These are phyloP conservation scores for Neocallimastix lanati DNA, from an alignment of 192 early-diverging fungal genomes.

Conservation along the genomic window DNA sequence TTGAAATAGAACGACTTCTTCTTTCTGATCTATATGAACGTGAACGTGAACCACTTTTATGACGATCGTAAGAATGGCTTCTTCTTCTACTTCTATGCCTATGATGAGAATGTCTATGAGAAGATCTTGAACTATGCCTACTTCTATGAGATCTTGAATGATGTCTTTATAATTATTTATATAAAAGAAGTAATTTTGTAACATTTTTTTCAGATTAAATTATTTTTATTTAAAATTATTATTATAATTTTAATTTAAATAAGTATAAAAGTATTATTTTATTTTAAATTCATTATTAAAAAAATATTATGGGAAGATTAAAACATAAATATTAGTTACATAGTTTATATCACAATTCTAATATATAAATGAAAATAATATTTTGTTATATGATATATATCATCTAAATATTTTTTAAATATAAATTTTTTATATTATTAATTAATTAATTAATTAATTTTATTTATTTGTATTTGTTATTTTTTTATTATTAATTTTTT, in stretches of 20 bases:
- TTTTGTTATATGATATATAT: background rate
- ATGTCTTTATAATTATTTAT: background rate
- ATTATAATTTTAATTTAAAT: background rate
- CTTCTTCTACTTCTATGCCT: constrained; percentile 17
- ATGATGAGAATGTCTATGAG: background rate
- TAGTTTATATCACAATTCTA: background rate
- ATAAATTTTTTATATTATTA: background rate
- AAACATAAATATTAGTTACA: background rate
- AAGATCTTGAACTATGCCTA: background rate
- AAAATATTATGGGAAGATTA: background rate
- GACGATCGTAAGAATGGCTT: constrained; percentile 4
- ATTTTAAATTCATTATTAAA: no score
- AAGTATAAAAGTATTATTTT: background rate
- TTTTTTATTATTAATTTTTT: no score
- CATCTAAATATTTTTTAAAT: background rate
- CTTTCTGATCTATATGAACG: background rate
- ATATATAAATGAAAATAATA: background rate
- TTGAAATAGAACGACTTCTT: background rate
- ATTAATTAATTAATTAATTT: background rate
- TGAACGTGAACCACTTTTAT: background rate
- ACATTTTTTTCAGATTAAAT: background rate
- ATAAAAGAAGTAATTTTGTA: background rate
- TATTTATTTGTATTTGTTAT: background rate
- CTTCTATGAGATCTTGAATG: background rate
- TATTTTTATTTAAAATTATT: background rate